These are phyloP conservation scores for Boletus speciosus DNA, from an alignment of 768 basidiomycete species.

Conservation along the genomic window DNA sequence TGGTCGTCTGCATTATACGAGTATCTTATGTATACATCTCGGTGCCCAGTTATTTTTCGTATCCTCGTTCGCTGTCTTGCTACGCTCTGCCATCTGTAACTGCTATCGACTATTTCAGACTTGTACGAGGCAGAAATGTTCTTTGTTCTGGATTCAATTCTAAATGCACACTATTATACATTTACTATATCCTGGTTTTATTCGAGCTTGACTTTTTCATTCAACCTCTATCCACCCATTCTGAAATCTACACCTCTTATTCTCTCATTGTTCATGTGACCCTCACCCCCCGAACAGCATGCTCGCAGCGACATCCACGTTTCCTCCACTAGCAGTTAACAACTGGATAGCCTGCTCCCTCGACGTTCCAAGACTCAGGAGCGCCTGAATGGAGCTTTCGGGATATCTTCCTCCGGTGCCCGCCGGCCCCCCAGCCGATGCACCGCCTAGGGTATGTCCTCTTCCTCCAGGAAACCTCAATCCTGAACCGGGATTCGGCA, in stretches of 20 bases:
- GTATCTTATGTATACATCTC: neutral
- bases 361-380: slow-evolving; percentile 76
- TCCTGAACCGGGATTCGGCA: slow-evolving; percentile 41
- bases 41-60: neutral
- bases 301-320: slow-evolving; percentile 85
- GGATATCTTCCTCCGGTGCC: slow-evolving; percentile 51
- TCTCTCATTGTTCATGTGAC: neutral
- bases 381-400: slow-evolving; percentile 57
- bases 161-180: neutral
- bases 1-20: neutral
- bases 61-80: too few species aligned
- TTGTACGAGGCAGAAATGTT: neutral
- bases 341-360: slow-evolving; percentile 74
- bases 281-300: slow-evolving; percentile 58
- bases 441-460: slow-evolving; percentile 56
- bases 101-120: too few species aligned
- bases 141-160: neutral
- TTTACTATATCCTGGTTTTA: neutral
- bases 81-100: neutral
- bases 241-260: neutral
- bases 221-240: neutral
- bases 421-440: slow-evolving; percentile 30
- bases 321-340: slow-evolving; percentile 78
- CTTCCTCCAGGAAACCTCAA: slow-evolving; percentile 58
- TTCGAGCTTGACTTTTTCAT: neutral